Evolutionary conservation across 805 yeast species (phyloP), one percentile per base, ranked within the genome.

Genomic region (Candida nitratophila): DNA sequence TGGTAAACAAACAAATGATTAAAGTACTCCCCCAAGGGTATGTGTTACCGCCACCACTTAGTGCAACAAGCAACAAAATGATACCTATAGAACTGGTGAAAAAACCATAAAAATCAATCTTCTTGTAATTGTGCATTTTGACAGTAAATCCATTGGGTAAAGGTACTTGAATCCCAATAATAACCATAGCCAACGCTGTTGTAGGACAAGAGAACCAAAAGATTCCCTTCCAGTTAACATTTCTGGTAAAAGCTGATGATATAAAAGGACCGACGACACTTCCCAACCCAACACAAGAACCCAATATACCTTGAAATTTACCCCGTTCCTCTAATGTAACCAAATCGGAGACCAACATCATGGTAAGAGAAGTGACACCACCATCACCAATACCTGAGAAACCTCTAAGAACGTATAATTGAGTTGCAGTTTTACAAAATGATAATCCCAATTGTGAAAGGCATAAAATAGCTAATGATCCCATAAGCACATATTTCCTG

Each of bases 11-110:
- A 7, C 62, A 43, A 12, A 76, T 70, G 15, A 68, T 67, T 19
- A 63, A 46, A 2, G 71, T 58, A 14, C 72, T 73, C 50, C 69
- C 51, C 89, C 89, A 83, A 0, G 65, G 57, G 54, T 70, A 79
- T 11, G 73, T 63, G 9, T 74, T 63, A 2, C 87, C 87, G 31
- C 87, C 88, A 16, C 82, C 81, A 49, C 73, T 70, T 19, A 79
- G 56, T 2, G 83, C 81, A n/a, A 80, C 66, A 40, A 79, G 64
- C 15, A 80, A 52, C 3, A 79, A 56, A 0, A 77, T 73, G 24
- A 71, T 64, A 0, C 75, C 71, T 2, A 76, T 66, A 4, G 80
- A 64, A 31, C 76, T 61, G 14, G 74, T 59, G 26, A 73, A 49
- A 37, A 76, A 67, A 0, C 87, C 87, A 8, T 61, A 50, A 49